Percentiles rank a stretch among this genome's conserved stretches.
These are phyloP conservation scores for Vaccinium macrocarpon DNA, from an alignment of 148 eudicot genomes.

Conservation along the genomic window DNA sequence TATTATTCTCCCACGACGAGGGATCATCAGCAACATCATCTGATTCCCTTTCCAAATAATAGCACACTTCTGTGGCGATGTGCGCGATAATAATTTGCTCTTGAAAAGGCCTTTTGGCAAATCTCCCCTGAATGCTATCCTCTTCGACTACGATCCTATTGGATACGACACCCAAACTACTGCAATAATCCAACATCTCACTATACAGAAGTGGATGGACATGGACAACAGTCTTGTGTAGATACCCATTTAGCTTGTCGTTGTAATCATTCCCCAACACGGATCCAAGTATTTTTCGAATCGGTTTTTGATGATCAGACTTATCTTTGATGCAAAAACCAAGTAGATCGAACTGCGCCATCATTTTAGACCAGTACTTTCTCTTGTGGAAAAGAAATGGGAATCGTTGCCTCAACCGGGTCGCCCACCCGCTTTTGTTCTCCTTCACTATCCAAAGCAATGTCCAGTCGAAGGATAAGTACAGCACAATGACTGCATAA, in stretches of 20 bases:
- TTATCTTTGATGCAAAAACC: neutral
- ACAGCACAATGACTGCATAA: neutral
- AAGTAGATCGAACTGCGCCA: neutral
- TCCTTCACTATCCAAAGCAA: slow-evolving; percentile 12
- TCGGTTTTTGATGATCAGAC: neutral
- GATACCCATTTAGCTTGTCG: neutral
- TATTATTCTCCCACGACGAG: neutral
- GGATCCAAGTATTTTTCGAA: neutral
- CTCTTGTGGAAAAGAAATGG: neutral
- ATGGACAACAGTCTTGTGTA: slow-evolving; percentile 2
- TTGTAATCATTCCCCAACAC: neutral
- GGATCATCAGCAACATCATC: neutral
- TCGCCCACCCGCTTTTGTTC: neutral
- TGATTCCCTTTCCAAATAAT: neutral
- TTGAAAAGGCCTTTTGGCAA: neutral
- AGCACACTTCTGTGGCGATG: neutral
- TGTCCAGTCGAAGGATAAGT: neutral
- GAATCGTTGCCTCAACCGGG: neutral
- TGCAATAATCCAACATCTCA: neutral
- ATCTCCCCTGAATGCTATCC: neutral
- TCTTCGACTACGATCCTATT: neutral
- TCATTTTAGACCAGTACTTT: neutral
- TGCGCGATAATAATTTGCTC: neutral
- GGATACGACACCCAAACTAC: neutral
- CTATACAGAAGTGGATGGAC: neutral